Evolutionary conservation across 176 grass and related monocot genomes (phyloP).

Genomic region (Musa troglodytarum): DNA sequence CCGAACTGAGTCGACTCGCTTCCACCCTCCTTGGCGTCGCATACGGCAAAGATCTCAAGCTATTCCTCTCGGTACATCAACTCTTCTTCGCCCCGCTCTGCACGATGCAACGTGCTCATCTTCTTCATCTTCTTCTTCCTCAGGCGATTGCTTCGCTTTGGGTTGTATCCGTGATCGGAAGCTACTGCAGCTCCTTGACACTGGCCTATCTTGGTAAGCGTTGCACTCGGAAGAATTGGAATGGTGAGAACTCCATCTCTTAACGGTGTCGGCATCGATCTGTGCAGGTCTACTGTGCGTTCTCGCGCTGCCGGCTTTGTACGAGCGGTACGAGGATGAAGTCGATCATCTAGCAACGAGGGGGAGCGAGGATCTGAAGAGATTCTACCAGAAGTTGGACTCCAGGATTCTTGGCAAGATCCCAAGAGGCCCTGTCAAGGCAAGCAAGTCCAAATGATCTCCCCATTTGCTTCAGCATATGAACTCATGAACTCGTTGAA

Average conservation of each 20-base stretch:
- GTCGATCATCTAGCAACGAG: slow-evolving; percentile 50
- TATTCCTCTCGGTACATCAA: slow-evolving; percentile 64
- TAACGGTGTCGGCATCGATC: background rate
- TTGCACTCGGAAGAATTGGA: background rate
- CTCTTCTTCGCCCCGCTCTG: background rate
- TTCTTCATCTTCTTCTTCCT: no score
- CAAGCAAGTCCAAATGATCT: slow-evolving; percentile 26
- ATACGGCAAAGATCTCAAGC: slow-evolving; percentile 67
- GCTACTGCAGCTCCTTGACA: slow-evolving; percentile 60
- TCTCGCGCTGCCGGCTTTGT: slow-evolving; percentile 51
- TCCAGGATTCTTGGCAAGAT: slow-evolving; percentile 76
- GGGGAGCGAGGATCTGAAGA: slow-evolving; percentile 51
- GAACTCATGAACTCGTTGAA: no score
- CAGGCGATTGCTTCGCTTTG: slow-evolving; percentile 72
- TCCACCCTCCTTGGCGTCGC: slow-evolving; percentile 46
- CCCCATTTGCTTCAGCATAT: no score
- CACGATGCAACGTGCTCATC: no score
- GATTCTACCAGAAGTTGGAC: slow-evolving; percentile 63
- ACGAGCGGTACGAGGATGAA: slow-evolving; percentile 68
- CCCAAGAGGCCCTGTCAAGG: slow-evolving; percentile 49
- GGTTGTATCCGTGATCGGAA: slow-evolving; percentile 56
- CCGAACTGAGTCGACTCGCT: slow-evolving; percentile 30
- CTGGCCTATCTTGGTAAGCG: slow-evolving; percentile 64
- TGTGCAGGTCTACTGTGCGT: slow-evolving; percentile 54
- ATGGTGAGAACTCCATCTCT: no score